Evolutionary conservation across 169 alveolate species (phyloP).

Genomic region (Amoebophrya sp.): DNA sequence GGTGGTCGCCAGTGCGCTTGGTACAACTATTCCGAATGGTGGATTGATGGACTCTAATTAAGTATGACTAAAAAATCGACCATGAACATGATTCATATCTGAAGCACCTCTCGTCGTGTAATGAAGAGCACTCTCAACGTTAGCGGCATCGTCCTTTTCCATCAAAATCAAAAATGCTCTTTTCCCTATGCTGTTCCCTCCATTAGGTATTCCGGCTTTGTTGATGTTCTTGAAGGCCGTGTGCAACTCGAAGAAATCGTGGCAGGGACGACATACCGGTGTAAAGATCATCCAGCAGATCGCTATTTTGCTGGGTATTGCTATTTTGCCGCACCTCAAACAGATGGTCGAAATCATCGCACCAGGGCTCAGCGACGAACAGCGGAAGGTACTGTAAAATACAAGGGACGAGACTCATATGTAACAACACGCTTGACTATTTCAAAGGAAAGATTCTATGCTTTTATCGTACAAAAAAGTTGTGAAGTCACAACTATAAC

Average conservation of each 20-base stretch:
- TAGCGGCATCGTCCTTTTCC: too few species aligned
- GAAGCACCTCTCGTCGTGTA: too few species aligned
- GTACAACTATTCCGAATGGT: too few species aligned
- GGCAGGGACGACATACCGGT: conserved; percentile 99
- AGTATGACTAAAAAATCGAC: too few species aligned
- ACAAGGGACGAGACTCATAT: background rate
- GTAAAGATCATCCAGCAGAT: conserved; percentile 95
- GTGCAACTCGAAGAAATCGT: conserved; percentile 74
- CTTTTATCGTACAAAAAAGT: background rate
- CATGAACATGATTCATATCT: too few species aligned
- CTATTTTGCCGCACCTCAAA: conserved; percentile 94
- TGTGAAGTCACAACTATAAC: background rate
- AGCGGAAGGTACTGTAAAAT: conserved; percentile 51
- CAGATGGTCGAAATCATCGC: conserved; percentile 92
- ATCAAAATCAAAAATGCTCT: too few species aligned
- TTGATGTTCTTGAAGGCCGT: conserved; percentile 96
- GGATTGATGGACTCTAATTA: too few species aligned
- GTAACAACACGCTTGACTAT: background rate
- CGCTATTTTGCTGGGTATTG: conserved; percentile 96
- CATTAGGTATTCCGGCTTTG: conserved; percentile 94
- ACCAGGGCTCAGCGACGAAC: conserved; percentile 93
- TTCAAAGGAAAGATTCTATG: background rate
- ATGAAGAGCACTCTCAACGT: too few species aligned
- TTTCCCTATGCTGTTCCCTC: too few species aligned
- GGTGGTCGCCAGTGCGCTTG: conserved; percentile 97